Evolutionary conservation across 371 early-diverging fungal genomes (phyloP).

Genomic region (Phascolomyces articulosus): DNA sequence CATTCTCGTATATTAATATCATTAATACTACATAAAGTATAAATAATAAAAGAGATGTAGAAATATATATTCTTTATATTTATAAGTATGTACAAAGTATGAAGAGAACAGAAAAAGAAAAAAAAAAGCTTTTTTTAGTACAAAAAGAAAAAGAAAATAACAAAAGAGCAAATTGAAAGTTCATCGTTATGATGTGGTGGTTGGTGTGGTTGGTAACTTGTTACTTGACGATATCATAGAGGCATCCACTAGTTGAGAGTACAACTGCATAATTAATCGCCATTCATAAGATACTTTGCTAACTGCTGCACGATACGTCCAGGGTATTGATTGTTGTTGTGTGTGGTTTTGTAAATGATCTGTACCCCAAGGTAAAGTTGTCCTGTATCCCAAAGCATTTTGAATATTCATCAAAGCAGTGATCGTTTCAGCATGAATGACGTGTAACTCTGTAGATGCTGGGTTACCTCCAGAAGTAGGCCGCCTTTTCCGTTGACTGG

Average conservation of each 20-base stretch:
- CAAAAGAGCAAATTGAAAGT: too few species aligned
- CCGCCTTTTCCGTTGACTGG: background rate
- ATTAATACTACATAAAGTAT: too few species aligned
- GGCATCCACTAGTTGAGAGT: conserved; percentile 3
- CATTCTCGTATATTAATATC: too few species aligned
- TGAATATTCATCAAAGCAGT: conserved; percentile 36
- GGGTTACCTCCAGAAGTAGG: background rate
- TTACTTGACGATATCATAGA: background rate
- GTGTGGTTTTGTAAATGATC: conserved; percentile 7
- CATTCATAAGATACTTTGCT: conserved; percentile 30
- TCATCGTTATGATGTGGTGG: background rate
- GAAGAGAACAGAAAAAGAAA: too few species aligned
- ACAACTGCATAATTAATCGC: conserved; percentile 32
- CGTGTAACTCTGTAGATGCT: conserved; percentile 22
- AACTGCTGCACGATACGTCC: conserved; percentile 31
- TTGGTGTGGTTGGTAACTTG: background rate
- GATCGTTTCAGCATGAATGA: conserved; percentile 34
- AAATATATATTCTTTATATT: too few species aligned
- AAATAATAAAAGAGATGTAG: too few species aligned
- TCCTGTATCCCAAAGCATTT: conserved; percentile 32
- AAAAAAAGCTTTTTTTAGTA: too few species aligned
- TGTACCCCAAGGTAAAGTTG: conserved; percentile 33
- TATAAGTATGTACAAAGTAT: too few species aligned
- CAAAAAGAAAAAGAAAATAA: too few species aligned
- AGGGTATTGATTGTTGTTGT: conserved; percentile 29